Conservation (phyloP, 371 early-diverging fungal species). For the Mortierella sp. region DNA sequence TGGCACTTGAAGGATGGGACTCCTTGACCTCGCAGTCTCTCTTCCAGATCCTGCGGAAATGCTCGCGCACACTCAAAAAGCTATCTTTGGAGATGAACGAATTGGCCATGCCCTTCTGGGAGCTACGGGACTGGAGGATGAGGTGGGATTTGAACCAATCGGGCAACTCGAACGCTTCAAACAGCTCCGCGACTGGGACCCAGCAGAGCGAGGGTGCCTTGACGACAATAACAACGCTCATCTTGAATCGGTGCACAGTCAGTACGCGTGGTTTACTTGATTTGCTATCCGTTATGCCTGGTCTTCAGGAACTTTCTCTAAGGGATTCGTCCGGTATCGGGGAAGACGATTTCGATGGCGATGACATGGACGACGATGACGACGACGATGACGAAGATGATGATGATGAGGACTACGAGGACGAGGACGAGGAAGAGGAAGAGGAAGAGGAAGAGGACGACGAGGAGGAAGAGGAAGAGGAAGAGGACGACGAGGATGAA, state of each 20-base stretch:
- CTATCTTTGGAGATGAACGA: constrained; percentile 19
- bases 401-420: background rate
- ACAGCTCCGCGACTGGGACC: too few relatives aligned
- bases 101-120: background rate
- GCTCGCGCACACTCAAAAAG: background rate
- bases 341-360: background rate
- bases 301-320: constrained; percentile 12
- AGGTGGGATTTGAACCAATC: background rate
- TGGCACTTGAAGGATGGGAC: constrained; percentile 1
- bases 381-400: background rate
- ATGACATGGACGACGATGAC: constrained; percentile 2
- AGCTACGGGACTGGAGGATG: constrained; percentile 9
- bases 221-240: constrained; percentile 5
- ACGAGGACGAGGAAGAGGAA: background rate
- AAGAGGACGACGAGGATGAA: background rate
- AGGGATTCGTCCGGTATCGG: constrained; percentile 4
- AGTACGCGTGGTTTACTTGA: background rate
- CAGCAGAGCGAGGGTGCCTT: too few relatives aligned
- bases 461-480: background rate
- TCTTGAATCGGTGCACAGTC: constrained; percentile 12
- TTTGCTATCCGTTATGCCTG: constrained; percentile 18
- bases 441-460: constrained; percentile 2
- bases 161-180: background rate
- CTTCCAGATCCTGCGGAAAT: background rate
- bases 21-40: background rate